Conservation (phyloP, 129 eudicot genomes). For the Flaveria robusta region DNA sequence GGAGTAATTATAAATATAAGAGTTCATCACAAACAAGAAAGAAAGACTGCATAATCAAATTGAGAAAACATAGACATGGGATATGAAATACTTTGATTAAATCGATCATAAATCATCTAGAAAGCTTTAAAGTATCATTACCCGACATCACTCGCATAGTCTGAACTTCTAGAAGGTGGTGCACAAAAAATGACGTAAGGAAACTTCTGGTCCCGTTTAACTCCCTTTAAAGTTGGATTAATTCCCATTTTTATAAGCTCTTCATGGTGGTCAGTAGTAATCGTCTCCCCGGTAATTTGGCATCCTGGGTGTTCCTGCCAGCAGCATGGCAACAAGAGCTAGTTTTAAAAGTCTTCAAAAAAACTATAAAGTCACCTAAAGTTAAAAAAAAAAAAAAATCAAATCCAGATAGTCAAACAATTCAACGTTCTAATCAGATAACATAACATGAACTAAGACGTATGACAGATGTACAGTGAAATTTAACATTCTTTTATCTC, state of each 20-base stretch:
- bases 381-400: background rate
- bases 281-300: slow-evolving; percentile 80
- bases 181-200: slow-evolving; percentile 94
- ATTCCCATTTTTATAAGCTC: slow-evolving; percentile 80
- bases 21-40: background rate
- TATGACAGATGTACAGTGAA: background rate
- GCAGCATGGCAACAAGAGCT: slow-evolving; percentile 24
- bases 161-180: slow-evolving; percentile 71
- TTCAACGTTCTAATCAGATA: background rate
- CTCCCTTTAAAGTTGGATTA: slow-evolving; percentile 65
- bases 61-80: background rate
- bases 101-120: background rate
- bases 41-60: background rate
- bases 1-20: background rate
- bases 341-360: background rate
- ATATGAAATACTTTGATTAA: background rate
- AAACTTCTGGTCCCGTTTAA: slow-evolving; percentile 50
- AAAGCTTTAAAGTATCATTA: slow-evolving; percentile 23
- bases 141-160: slow-evolving; percentile 87
- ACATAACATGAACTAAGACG: background rate
- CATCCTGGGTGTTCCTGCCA: slow-evolving; percentile 78
- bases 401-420: background rate
- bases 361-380: background rate
- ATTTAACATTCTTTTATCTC: background rate
- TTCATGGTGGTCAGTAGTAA: slow-evolving; percentile 79